A percentile compares a stretch with the other conserved stretches of the same genome.
phyloP scores from a whole-genome alignment of 1,284 basidiomycete species.

The Marasmius fiardii region DNA sequence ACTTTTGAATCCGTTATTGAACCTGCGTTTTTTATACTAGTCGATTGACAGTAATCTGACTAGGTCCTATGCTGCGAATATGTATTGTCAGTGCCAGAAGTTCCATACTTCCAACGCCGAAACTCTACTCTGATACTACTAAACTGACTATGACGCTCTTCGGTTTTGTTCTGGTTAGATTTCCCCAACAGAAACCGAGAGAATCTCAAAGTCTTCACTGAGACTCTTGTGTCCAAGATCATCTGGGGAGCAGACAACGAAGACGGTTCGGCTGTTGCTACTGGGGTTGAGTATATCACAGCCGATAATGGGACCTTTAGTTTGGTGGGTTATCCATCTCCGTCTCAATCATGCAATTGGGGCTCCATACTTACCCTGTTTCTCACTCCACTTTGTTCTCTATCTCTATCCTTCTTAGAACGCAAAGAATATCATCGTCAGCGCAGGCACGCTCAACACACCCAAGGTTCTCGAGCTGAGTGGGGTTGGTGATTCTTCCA shows the following conservation, averaged over 20 bases:
- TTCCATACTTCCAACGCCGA: too few relatives aligned
- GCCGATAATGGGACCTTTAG: slow-evolving; percentile 3
- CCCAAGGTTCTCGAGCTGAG: slow-evolving; percentile 15
- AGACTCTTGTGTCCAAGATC: slow-evolving; percentile 10
- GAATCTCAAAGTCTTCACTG: slow-evolving; percentile 10
- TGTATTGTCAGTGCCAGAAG: slow-evolving; percentile 11
- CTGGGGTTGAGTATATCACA: slow-evolving; percentile 13
- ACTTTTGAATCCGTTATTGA: too few relatives aligned
- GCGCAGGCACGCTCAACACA: slow-evolving; percentile 10
- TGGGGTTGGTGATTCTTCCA: slow-evolving; percentile 10
- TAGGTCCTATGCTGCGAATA: slow-evolving; percentile 12
- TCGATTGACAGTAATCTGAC: slow-evolving; percentile 1
- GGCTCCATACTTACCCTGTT: too few relatives aligned
- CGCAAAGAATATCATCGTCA: slow-evolving; percentile 11
- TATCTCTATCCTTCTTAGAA: slow-evolving; percentile 7
- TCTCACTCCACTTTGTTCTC: background rate
- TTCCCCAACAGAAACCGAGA: slow-evolving; percentile 7
- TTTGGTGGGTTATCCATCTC: slow-evolving; percentile 4
- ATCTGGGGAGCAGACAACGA: slow-evolving; percentile 13
- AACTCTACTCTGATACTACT: too few relatives aligned
- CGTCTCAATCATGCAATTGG: too few relatives aligned
- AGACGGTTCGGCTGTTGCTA: slow-evolving; percentile 12
- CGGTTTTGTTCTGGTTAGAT: background rate
- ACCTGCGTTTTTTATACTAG: too few relatives aligned
- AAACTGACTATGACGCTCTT: too few relatives aligned